These are phyloP conservation scores for Bipolaris sorokiniana DNA, from an alignment of 2,329 filamentous ascomycete species.

Conservation along the genomic window DNA sequence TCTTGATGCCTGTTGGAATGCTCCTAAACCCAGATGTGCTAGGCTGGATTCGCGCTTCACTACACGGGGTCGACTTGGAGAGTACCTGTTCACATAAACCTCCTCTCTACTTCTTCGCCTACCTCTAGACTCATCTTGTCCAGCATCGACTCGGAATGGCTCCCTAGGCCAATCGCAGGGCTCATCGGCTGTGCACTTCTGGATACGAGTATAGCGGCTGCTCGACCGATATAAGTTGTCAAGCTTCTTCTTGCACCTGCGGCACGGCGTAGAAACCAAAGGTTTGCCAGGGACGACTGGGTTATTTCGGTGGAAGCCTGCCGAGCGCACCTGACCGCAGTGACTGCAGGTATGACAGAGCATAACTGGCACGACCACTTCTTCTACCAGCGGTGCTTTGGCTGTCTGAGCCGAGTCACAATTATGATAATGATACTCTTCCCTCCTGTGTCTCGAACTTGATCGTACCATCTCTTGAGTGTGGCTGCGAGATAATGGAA, in stretches of 20 bases:
- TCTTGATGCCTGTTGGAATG: constrained; percentile 27
- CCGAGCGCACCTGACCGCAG: constrained; percentile 44
- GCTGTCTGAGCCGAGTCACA: constrained; percentile 16
- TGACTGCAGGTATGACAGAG: constrained; percentile 46
- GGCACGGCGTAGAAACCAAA: constrained; percentile 32
- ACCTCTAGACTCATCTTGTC: constrained; percentile 29
- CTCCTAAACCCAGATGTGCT: constrained; percentile 32
- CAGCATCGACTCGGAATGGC: constrained; percentile 24
- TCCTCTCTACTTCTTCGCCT: constrained; percentile 32
- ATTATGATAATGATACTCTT: constrained; percentile 27
- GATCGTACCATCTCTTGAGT: constrained; percentile 19
- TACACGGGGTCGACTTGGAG: constrained; percentile 25
- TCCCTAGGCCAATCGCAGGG: constrained; percentile 38
- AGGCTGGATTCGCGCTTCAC: constrained; percentile 28
- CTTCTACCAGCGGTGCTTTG: constrained; percentile 19
- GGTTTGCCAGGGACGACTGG: constrained; percentile 45
- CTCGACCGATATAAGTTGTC: constrained; percentile 18
- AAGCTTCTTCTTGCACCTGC: constrained; percentile 41
- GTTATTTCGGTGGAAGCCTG: constrained; percentile 43
- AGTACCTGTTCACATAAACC: constrained; percentile 21
- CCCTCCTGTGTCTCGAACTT: constrained; percentile 20
- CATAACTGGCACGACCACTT: constrained; percentile 30
- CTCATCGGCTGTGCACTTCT: constrained; percentile 30
- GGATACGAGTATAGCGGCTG: constrained; percentile 28
- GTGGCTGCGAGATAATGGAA: constrained; percentile 14